Conservation (phyloP, 139 green algal species). For the Zygnema circumcarinatum region DNA sequence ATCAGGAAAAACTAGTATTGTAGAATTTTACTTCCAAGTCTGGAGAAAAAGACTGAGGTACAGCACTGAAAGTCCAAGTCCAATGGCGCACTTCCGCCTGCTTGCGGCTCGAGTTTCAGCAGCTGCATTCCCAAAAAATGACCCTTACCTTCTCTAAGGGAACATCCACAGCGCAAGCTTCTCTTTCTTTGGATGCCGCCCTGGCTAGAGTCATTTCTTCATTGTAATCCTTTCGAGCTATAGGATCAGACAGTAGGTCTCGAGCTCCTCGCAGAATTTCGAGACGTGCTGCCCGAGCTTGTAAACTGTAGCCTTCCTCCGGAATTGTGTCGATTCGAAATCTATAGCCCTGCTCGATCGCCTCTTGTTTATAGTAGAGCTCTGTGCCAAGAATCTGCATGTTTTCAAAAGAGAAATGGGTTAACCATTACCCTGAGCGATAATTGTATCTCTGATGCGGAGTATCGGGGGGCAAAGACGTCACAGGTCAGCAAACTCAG, state of each 20-base stretch:
- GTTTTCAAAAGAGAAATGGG: too few relatives aligned
- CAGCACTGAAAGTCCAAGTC: background rate
- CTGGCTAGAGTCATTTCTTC: conserved; percentile 15
- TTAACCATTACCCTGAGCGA: too few relatives aligned
- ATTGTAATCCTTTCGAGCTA: conserved; percentile 45
- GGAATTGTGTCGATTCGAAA: conserved; percentile 1
- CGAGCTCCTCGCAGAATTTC: conserved; percentile 41
- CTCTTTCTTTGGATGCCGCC: background rate
- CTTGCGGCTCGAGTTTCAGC: background rate
- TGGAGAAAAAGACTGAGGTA: background rate
- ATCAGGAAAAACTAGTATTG: background rate
- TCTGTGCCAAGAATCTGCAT: conserved; percentile 42
- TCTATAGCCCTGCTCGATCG: conserved; percentile 23
- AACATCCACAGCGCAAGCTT: background rate
- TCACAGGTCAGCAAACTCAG: too few relatives aligned
- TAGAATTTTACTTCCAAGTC: background rate
- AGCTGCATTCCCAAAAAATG: background rate
- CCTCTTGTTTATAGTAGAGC: conserved; percentile 13
- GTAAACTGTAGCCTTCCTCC: conserved; percentile 35
- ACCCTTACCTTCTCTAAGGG: conserved; percentile 6
- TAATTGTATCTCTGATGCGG: too few relatives aligned
- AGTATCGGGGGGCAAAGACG: too few relatives aligned
- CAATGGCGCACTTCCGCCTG: background rate
- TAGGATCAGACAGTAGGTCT: conserved; percentile 30
- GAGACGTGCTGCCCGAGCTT: conserved; percentile 32